Base-by-base conservation (phyloP, 805 yeast species). In the Ogataea kodamae region DNA sequence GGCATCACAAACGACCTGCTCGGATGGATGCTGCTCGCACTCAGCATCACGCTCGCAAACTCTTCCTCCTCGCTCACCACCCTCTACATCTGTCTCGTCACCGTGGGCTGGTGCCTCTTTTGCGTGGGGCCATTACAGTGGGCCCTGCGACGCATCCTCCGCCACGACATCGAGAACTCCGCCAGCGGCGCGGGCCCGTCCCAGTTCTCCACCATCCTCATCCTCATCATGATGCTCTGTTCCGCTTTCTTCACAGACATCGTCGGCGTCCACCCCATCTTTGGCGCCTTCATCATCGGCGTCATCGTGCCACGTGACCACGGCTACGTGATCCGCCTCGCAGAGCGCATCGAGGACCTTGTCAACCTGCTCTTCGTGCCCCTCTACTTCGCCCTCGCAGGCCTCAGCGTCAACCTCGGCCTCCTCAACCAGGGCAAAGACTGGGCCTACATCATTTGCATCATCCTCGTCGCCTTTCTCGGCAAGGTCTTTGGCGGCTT, bases 231-330 rank as follows among this genome's bases (percentile, higher is more conserved):
- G 36, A 78, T 77, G 43, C 73, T 84, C 40, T 55, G 71, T 4
- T 80, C 89, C 4, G 76, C 92, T 2, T 84, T 83, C 57, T 81
- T 75, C 54, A 84, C 94, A 2, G 89, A 82, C 54, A 81, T 84
- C 37, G 80, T 84, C 42, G 95, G 94, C 5, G 90, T 82, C 8
- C 94, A 84, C 57, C 83, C 92, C 0, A 84, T 84, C 46, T 84
- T 84, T 58, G 95, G 94, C 25, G 92, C 90, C 0, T 85, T 84
- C 50, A 68, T 84, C 59, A 76, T 78, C 9, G 95, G 95, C 4
- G 63, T 80, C 19, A 73, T 84, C 32, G 72, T 83, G 5, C 94
- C 94, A 6, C 67, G 90, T 48, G 88, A 83, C 30, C 75, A 79
- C 47, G 81, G 81, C 11, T 81, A 78, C 52, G 87, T 79, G 11